Evolutionary conservation across 805 yeast genomes (phyloP), one percentile per base, ranked within the genome.

Genomic region (Wickerhamomyces silvicola): DNA sequence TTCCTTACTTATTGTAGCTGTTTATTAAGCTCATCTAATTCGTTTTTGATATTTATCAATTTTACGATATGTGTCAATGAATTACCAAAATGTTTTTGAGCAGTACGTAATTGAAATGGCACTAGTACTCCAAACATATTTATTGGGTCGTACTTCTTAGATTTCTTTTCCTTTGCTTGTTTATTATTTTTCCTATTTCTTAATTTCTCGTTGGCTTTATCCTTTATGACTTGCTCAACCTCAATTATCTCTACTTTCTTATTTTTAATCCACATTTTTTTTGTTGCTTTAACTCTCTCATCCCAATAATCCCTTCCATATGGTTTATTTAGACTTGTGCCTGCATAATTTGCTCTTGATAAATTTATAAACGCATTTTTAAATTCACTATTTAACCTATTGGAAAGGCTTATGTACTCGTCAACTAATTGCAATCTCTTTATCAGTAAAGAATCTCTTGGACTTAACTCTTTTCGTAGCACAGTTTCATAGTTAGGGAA

Each of bases 81-180:
- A 2, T 30, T 31, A 3, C 31, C 42, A 38, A 74, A 74, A 18
- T 46, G 42, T 1, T 16, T 26, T 42, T 69, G 74, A 2, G 72
- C 56, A 18, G 40, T 33, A 6, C 62, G 50, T 16, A 73, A 46
- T 22, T 60, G 59, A 24, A 38, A 27, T 5, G 78, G 72, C 3
- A 65, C 72, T 23, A 73, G 47, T 0, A 64, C 64, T 2, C 74
- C 74, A 50, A 73, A 69, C 60, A 68, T 72, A 22, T 55, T 34
- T 8, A 68, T 47, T 1, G 72, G 71, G 33, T 64, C 61, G 24
- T 46, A 43, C 24, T 21, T 37, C 21, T 23, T 20, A 31, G 36
- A 9, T 21, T 18, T 28, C 28, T 24, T 17, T 11, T 33, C 13
- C 4, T 15, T 17, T 7, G 19, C 22, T 18, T 24, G 25, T 10